Base-by-base conservation (phyloP, 148 eudicot genomes). In the Camellia granthamiana region DNA sequence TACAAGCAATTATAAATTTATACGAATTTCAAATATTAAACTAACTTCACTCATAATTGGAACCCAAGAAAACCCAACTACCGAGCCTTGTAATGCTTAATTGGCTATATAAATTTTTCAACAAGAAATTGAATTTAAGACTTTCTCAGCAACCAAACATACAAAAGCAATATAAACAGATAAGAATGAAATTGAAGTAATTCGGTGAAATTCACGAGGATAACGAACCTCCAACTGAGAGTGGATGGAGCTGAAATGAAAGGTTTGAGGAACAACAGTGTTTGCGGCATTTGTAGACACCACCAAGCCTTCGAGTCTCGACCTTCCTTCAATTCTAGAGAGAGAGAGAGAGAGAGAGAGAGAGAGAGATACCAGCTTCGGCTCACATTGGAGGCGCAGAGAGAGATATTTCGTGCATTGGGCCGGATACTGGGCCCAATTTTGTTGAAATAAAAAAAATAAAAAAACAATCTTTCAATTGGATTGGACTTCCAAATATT, bases 201-300 rank as follows among this genome's bases (percentile, higher is more conserved):
- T 55, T 55, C 63, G 23, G 47, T 7, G 15, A 61, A 71, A 2
- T 77, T 4, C 13, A 79, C 52, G 23, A 15, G 55, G 49, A 21
- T 3, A 16, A 64, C 82, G 54, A 7, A 86, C 89, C 89, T 86
- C 82, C 80, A 76, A 52, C 51, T 67, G 63, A 78, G 58, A 81
- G 61, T 69, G 21, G 86, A 74, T 19, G 89, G 85, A 71, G 78
- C 78, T 58, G 83, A 84, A 81, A 79, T 21, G 80, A 81, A 81
- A 38, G 89, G 86, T 30, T 86, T 86, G 70, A 66, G 62, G 72
- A 84, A 81, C 75, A 73, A 56, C 72, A 79, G 63, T 10, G 88
- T 54, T 68, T 86, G 84, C 54, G 77, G 82, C 86, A 86, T 69
- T 74, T 73, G 15, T 18, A 0, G 58, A 30, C 38, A 30, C 59